Percentiles rank a stretch among this genome's conserved stretches.
Evolutionary conservation across 768 basidiomycete genomes (phyloP).

Genomic region (Pulveroboletus ravenelii): DNA sequence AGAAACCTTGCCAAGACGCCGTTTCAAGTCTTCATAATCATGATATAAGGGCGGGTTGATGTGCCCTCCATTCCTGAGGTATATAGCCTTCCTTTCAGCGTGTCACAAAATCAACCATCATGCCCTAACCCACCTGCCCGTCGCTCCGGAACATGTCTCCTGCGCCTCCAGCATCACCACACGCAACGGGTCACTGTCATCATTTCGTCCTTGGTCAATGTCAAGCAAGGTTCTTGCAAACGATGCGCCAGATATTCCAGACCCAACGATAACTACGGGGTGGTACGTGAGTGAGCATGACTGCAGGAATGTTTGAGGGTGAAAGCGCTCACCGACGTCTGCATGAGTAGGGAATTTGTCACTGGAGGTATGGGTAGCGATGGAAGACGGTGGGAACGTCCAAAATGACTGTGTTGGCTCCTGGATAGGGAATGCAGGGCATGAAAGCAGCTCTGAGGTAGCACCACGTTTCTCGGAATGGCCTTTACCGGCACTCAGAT

Average conservation of each 20-base stretch:
- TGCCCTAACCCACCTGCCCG: constrained; percentile 38
- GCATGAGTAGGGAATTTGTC: constrained; percentile 42
- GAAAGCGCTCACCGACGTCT: constrained; percentile 43
- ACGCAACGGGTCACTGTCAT: constrained; percentile 17
- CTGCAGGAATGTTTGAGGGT: neutral
- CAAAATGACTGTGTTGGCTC: constrained; percentile 61
- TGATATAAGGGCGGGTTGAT: constrained; percentile 46
- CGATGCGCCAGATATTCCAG: constrained; percentile 47
- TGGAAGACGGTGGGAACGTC: constrained; percentile 49
- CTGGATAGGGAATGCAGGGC: constrained; percentile 46
- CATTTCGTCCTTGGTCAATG: constrained; percentile 20
- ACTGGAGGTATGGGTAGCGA: constrained; percentile 30
- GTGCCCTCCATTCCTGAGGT: constrained; percentile 46
- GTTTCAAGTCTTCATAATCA: constrained; percentile 39
- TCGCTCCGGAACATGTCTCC: constrained; percentile 51
- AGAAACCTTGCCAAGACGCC: constrained; percentile 33
- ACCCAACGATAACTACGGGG: constrained; percentile 44
- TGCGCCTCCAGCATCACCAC: constrained; percentile 62
- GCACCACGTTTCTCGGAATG: constrained; percentile 1
- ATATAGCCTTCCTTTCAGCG: neutral
- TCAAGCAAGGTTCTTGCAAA: constrained; percentile 38
- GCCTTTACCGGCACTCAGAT: neutral
- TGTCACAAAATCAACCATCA: neutral
- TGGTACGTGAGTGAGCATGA: neutral
- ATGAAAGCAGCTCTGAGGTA: neutral